Conservation (phyloP, 345 rosid species). For the Clausena lansium region DNA sequence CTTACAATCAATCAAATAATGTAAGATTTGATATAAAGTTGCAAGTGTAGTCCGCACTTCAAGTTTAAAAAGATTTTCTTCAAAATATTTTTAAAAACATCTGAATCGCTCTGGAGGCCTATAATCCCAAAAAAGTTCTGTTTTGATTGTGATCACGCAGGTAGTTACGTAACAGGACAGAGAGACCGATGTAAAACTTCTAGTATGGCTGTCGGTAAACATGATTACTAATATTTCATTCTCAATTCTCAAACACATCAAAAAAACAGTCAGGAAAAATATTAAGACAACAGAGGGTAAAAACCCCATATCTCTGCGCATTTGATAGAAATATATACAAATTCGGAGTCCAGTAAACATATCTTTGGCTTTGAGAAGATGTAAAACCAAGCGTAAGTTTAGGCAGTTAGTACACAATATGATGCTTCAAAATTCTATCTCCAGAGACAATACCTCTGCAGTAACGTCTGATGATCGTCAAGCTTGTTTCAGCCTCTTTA, state of each 20-base stretch:
- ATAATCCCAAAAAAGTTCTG: no score
- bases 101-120: no score
- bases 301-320: background rate
- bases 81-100: accelerated
- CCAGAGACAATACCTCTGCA: background rate
- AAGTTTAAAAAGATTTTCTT: no score
- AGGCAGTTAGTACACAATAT: background rate
- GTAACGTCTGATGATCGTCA: constrained; percentile 4
- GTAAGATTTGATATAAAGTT: no score
- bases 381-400: background rate
- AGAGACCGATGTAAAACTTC: no score
- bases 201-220: background rate
- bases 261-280: no score
- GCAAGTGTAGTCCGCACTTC: no score
- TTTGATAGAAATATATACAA: background rate
- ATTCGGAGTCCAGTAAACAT: background rate
- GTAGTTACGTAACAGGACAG: no score
- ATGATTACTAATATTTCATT: background rate
- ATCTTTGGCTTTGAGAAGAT: background rate
- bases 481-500: constrained; percentile 60
- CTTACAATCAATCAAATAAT: no score
- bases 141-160: no score
- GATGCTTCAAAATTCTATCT: background rate
- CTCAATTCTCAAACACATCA: background rate
- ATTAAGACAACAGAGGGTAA: background rate